These are phyloP conservation scores for Hebeloma cylindrosporum DNA, from an alignment of 768 basidiomycete species.

Conservation along the genomic window DNA sequence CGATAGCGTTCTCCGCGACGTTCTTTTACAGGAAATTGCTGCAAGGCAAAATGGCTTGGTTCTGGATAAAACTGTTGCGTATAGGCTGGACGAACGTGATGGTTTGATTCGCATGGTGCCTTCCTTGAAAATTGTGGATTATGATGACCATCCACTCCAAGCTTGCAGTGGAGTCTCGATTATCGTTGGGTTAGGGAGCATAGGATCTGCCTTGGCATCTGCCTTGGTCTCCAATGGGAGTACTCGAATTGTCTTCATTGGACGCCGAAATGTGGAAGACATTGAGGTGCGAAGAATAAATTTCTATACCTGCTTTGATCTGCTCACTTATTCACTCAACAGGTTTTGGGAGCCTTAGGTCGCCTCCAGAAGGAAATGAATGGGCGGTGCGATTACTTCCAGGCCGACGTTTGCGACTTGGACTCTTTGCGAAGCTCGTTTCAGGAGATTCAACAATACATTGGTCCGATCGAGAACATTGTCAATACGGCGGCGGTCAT, in stretches of 20 bases:
- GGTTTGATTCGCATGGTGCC: slow-evolving; percentile 21
- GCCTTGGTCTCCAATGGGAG: slow-evolving; percentile 15
- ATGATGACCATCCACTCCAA: not conserved
- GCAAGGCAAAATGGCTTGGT: slow-evolving; percentile 4
- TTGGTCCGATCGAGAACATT: slow-evolving; percentile 15
- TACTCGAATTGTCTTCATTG: slow-evolving; percentile 20
- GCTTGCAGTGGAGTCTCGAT: slow-evolving; percentile 14
- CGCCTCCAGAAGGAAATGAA: slow-evolving; percentile 4
- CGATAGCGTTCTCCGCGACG: slow-evolving; percentile 1
- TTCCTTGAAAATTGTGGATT: slow-evolving; percentile 10
- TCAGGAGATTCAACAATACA: slow-evolving; percentile 6
- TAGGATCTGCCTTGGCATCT: slow-evolving; percentile 21
- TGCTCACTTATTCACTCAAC: not conserved
- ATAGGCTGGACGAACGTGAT: slow-evolving; percentile 5
- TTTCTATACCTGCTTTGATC: not conserved
- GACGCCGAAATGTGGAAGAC: slow-evolving; percentile 11
- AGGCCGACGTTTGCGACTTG: slow-evolving; percentile 23
- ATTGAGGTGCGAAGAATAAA: slow-evolving; percentile 8
- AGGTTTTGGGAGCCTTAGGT: slow-evolving; percentile 13
- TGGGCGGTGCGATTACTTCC: slow-evolving; percentile 17
- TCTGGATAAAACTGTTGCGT: slow-evolving; percentile 15
- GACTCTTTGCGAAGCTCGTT: slow-evolving; percentile 14
- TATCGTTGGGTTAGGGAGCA: slow-evolving; percentile 28
- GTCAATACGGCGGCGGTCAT: slow-evolving; percentile 28
- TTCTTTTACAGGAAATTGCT: slow-evolving; percentile 7